Percentiles rank a stretch among this genome's conserved stretches.
Evolutionary conservation across 768 basidiomycete genomes (phyloP).

Genomic region (Suillus discolor): DNA sequence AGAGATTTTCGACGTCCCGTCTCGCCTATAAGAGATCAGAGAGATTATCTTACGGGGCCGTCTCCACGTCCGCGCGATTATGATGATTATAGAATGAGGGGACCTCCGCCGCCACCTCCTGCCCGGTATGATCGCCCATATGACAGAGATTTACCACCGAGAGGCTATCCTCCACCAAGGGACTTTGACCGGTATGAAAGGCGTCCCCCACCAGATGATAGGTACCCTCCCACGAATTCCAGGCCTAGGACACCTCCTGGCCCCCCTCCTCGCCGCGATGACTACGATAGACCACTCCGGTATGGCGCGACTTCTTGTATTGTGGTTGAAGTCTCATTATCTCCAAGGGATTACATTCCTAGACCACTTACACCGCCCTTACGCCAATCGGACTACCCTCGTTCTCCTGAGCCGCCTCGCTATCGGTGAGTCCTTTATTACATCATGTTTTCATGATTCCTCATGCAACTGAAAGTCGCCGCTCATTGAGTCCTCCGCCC

Average conservation of each 20-base stretch:
- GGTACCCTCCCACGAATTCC: conserved; percentile 40
- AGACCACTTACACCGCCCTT: conserved; percentile 50
- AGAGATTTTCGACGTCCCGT: conserved; percentile 65
- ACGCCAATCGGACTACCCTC: conserved; percentile 55
- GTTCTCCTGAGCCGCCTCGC: conserved; percentile 44
- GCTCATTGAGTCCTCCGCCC: conserved; percentile 68
- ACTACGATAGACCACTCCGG: conserved; percentile 65
- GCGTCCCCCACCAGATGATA: conserved; percentile 46
- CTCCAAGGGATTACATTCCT: conserved; percentile 59
- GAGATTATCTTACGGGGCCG: conserved; percentile 58
- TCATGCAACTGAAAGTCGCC: conserved; percentile 47
- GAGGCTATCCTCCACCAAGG: conserved; percentile 52
- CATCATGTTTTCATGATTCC: conserved; percentile 8
- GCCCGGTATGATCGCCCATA: conserved; percentile 57
- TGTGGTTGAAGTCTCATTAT: conserved; percentile 10
- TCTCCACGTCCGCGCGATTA: conserved; percentile 58
- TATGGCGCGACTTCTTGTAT: conserved; percentile 34
- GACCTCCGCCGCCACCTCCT: conserved; percentile 45
- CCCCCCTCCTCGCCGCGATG: conserved; percentile 59
- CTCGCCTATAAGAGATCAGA: conserved; percentile 65
- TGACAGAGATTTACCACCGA: conserved; percentile 50
- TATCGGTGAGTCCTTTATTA: conserved; percentile 36
- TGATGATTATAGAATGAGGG: conserved; percentile 69
- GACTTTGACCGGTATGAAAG: conserved; percentile 69
- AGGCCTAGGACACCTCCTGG: conserved; percentile 58